Evolutionary conservation across 768 basidiomycete species (phyloP), one percentile per base, ranked within the genome.

Genomic region (Pleurotus giganteus): DNA sequence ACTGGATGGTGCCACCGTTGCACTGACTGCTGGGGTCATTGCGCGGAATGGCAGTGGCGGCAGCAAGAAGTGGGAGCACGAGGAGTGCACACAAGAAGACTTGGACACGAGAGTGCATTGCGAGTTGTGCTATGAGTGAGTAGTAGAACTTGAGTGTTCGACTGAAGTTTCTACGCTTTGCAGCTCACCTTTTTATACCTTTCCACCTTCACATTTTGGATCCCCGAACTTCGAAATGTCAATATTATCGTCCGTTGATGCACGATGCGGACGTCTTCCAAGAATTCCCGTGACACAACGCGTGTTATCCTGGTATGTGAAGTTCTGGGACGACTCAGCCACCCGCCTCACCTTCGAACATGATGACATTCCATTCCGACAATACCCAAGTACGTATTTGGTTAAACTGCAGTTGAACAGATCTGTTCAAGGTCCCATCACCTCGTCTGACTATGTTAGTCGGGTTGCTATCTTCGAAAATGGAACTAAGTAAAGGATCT

Each of bases 1-100:
- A 65, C 28, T 62, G 56, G 44, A 61, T 37, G 60, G 36, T 60
- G 42, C 43, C 17, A 62, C 61, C 23, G 52, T 63, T 47, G 58
- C 59, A 2, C 28, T 4, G 44, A 17, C 21, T 26, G 29, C 11
- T 1, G 13, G 47, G 37, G 24, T 41, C 23, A 15, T 24, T 37
- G 34, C 55, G 15, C 4, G 55, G 47, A 29, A 46, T 37, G 37
- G 23, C 45, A 0, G 58, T 59, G 49, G 58, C 61, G 26, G 54
- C 56, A 52, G 49, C 56, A 57, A 50, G 50, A 39, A 36, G 31
- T 31, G 51, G 43, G 34, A 57, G 52, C 15, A 41, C 27, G 17
- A 34, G 34, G 13, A 27, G 28, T 15, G 23, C 12, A 27, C 46
- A 29, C 11, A 28, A 29, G 0, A 47, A 28, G 31, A 41, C 21